Evolutionary conservation across 805 yeast genomes (phyloP).

Genomic region (Ogataea pini): DNA sequence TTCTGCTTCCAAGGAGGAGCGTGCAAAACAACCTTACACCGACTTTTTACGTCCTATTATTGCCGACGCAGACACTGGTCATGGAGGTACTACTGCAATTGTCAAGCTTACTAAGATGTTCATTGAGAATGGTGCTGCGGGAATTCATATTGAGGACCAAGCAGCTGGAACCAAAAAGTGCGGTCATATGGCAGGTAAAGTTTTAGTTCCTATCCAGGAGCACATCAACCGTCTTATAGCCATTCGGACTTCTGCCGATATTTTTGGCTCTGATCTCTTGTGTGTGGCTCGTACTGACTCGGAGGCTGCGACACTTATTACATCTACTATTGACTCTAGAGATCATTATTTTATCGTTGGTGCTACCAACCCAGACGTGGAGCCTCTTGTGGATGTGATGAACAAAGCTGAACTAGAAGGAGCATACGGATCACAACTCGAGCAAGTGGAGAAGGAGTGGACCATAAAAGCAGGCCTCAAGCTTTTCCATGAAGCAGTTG

Average conservation of each 20-base stretch:
- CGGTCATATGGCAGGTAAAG: conserved; percentile 99
- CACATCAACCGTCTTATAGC: conserved; percentile 94
- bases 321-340: conserved; percentile 91
- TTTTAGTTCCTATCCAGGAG: conserved; percentile 95
- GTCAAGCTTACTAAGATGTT: conserved; percentile 94
- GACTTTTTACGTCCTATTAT: conserved; percentile 93
- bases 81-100: conserved; percentile 97
- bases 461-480: conserved; percentile 76
- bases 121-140: conserved; percentile 98
- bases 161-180: conserved; percentile 99
- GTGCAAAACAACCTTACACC: conserved; percentile 68
- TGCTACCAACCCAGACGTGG: conserved; percentile 79
- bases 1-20: conserved; percentile 57
- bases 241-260: conserved; percentile 93
- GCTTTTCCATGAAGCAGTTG: conserved; percentile 88
- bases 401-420: conserved; percentile 79
- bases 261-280: conserved; percentile 81
- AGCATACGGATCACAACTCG: conserved; percentile 67
- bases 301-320: conserved; percentile 93
- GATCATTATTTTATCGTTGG: conserved; percentile 94
- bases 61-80: conserved; percentile 99
- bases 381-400: conserved; percentile 75
- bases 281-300: conserved; percentile 96
- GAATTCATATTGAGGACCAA: conserved; percentile 98
- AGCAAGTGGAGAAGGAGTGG: conserved; percentile 81